These are phyloP conservation scores for Purshia tridentata DNA, from an alignment of 306 rosid species.

Conservation along the genomic window DNA sequence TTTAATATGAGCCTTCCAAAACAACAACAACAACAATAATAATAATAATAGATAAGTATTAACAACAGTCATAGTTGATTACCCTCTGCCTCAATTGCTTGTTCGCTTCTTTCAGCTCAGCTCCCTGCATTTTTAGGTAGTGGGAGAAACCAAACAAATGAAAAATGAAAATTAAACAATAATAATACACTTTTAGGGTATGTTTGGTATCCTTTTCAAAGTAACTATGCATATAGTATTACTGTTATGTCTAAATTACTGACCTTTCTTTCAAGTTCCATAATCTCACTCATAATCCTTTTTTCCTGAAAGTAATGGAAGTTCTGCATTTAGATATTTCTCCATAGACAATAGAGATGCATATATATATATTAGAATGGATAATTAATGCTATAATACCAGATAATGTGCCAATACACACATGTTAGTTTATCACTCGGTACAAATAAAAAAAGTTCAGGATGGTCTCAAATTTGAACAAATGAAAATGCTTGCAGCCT, in stretches of 20 bases:
- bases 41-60: background rate
- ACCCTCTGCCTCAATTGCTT: conserved; percentile 27
- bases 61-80: background rate
- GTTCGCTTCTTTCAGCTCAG: conserved; percentile 25
- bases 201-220: too few relatives aligned
- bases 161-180: too few relatives aligned
- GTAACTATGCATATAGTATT: too few relatives aligned
- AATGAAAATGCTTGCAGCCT: too few relatives aligned
- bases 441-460: too few relatives aligned
- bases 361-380: background rate
- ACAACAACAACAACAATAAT: background rate
- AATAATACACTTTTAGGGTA: too few relatives aligned
- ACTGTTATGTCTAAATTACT: background rate
- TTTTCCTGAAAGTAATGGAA: conserved; percentile 27
- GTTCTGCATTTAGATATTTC: background rate
- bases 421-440: too few relatives aligned
- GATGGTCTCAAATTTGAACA: too few relatives aligned
- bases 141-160: background rate
- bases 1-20: background rate
- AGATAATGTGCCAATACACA: too few relatives aligned
- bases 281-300: conserved; percentile 26
- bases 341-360: background rate
- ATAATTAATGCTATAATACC: background rate
- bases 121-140: conserved; percentile 21
- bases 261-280: conserved; percentile 33